A percentile compares a stretch with the other conserved stretches of the same genome.
Conservation (phyloP, 371 early-diverging fungal genomes). For the Saksenaea vasiformis region DNA sequence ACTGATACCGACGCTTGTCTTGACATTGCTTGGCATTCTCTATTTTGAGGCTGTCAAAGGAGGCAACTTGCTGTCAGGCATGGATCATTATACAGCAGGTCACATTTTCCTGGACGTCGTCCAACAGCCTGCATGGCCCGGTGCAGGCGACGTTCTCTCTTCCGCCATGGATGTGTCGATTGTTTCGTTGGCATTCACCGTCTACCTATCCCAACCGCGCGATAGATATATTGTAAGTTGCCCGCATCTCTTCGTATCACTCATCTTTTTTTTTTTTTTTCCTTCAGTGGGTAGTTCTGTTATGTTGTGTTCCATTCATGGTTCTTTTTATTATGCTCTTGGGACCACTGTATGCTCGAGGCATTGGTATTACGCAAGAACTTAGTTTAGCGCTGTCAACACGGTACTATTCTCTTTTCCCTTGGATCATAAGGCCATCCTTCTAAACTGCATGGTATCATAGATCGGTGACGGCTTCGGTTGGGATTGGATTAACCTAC, state of each 20-base stretch:
- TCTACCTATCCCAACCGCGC: conserved; percentile 24
- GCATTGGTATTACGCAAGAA: conserved; percentile 24
- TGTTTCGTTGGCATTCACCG: conserved; percentile 31
- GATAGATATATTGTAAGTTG: conserved; percentile 11
- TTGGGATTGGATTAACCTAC: conserved; percentile 35
- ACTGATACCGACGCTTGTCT: conserved; percentile 24
- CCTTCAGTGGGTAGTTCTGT: conserved; percentile 23
- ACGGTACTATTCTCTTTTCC: conserved; percentile 3
- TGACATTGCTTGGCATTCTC: conserved; percentile 23
- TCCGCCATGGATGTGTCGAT: conserved; percentile 32
- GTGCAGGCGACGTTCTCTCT: conserved; percentile 31
- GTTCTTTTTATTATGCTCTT: conserved; percentile 29
- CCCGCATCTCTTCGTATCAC: conserved; percentile 4
- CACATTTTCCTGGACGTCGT: conserved; percentile 19
- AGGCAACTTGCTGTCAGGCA: conserved; percentile 7
- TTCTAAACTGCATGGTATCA: neutral
- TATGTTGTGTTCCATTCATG: conserved; percentile 20
- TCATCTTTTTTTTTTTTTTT: neutral
- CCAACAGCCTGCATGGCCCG: conserved; percentile 32
- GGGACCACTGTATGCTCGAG: conserved; percentile 35
- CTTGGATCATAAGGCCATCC: neutral
- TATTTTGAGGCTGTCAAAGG: conserved; percentile 29
- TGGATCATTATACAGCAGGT: conserved; percentile 12
- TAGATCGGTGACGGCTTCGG: conserved; percentile 37
- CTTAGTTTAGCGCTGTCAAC: conserved; percentile 25